These are phyloP conservation scores for Clonostachys chloroleuca DNA, from an alignment of 2,329 filamentous ascomycete species.

Conservation along the genomic window DNA sequence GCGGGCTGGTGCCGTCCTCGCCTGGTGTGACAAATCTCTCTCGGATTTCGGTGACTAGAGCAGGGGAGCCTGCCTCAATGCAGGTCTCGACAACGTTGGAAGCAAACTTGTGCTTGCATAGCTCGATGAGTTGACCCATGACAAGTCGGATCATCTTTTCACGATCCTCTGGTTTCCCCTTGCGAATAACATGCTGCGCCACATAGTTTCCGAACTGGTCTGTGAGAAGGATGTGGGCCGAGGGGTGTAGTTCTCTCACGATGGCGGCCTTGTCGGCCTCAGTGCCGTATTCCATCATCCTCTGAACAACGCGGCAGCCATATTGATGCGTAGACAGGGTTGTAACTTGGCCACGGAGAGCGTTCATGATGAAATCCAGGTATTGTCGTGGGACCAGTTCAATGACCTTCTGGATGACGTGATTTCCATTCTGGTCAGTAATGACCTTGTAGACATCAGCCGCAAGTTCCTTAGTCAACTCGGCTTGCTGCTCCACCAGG, in stretches of 20 bases:
- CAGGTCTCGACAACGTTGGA: constrained; percentile 98
- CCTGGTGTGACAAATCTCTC: constrained; percentile 54
- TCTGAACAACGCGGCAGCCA: constrained; percentile 89
- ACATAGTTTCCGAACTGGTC: constrained; percentile 97
- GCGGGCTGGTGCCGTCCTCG: constrained; percentile 62
- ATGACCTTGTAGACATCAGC: constrained; percentile 72
- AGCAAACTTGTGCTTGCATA: constrained; percentile 93
- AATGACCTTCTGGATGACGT: constrained; percentile 93
- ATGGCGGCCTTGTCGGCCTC: constrained; percentile 67
- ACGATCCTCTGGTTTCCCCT: constrained; percentile 70
- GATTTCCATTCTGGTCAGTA: constrained; percentile 88
- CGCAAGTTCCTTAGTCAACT: constrained; percentile 79
- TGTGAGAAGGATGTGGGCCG: constrained; percentile 67
- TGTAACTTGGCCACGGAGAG: constrained; percentile 71
- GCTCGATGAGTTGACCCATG: constrained; percentile 63
- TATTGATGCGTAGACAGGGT: constrained; percentile 75
- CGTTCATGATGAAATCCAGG: constrained; percentile 80
- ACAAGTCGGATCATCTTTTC: constrained; percentile 70
- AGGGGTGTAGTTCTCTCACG: constrained; percentile 72
- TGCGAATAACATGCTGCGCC: constrained; percentile 82
- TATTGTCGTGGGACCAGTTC: constrained; percentile 72
- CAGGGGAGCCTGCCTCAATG: constrained; percentile 64
- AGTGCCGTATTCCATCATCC: constrained; percentile 80
- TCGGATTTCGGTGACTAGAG: constrained; percentile 68
- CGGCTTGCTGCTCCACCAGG: constrained; percentile 84